Conservation (phyloP, 805 yeast genomes). For the Barnettozyma californica region DNA sequence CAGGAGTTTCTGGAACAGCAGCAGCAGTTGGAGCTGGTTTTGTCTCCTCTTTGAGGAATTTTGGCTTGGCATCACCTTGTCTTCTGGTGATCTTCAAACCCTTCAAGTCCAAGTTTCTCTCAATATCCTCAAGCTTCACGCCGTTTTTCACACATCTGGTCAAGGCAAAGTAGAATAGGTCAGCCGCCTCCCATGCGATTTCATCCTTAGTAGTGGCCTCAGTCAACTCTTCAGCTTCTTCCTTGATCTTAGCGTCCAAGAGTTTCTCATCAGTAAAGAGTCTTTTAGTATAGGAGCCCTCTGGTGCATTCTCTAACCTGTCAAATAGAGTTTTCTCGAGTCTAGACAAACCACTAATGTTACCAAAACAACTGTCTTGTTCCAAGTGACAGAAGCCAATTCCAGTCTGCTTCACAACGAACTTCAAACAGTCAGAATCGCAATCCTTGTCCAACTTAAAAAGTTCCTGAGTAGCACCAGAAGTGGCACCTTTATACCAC, state of each 20-base stretch:
- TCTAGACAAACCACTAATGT: conserved; percentile 56
- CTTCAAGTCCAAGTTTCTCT: conserved; percentile 77
- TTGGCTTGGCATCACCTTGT: conserved; percentile 92
- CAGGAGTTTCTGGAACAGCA: conserved; percentile 11
- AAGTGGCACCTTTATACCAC: conserved; percentile 94
- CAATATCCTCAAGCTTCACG: conserved; percentile 75
- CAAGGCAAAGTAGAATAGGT: conserved; percentile 71
- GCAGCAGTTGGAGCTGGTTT: conserved; percentile 18
- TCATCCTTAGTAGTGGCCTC: conserved; percentile 70
- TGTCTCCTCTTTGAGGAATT: conserved; percentile 43
- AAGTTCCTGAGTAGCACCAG: conserved; percentile 90
- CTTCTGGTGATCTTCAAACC: conserved; percentile 84
- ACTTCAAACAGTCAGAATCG: conserved; percentile 86
- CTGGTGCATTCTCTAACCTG: conserved; percentile 69
- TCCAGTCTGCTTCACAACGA: conserved; percentile 80
- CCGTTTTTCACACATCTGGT: conserved; percentile 73
- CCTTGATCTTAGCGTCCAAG: conserved; percentile 82
- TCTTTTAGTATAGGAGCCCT: conserved; percentile 91
- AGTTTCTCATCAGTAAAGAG: conserved; percentile 73
- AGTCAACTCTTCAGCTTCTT: conserved; percentile 92
- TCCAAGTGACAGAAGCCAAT: conserved; percentile 91
- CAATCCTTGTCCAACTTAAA: conserved; percentile 72
- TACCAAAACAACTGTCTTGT: conserved; percentile 77
- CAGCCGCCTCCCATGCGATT: conserved; percentile 97
- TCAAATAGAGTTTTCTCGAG: conserved; percentile 62